phyloP scores from a whole-genome alignment of 1,139 yeast genomes.

The Saccharomyces hybrid region DNA sequence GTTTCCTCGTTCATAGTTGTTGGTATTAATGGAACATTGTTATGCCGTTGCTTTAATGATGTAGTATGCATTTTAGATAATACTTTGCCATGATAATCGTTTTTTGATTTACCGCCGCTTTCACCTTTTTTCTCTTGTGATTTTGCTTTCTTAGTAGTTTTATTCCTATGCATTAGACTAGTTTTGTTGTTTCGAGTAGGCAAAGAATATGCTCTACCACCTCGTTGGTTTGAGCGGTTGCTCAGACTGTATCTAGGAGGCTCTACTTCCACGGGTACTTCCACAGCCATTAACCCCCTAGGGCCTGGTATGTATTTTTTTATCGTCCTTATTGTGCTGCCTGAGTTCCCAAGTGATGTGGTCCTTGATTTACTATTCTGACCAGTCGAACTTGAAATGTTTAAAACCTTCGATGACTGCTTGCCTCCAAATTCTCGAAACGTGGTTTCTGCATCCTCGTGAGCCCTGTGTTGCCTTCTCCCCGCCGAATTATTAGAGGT shows the following conservation, averaged over 20 bases:
- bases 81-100: background rate
- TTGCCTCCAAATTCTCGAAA: background rate
- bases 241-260: background rate
- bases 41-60: background rate
- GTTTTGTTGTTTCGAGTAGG: background rate
- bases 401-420: background rate
- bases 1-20: constrained; percentile 13
- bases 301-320: constrained; percentile 42
- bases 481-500: constrained; percentile 1
- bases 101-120: background rate
- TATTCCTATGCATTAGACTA: background rate
- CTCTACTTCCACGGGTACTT: constrained; percentile 35
- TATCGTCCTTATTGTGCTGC: constrained; percentile 27
- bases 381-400: constrained; percentile 3
- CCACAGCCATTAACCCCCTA: constrained; percentile 38
- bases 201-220: background rate
- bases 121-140: background rate
- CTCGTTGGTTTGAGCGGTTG: background rate
- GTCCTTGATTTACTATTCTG: constrained; percentile 7
- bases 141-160: background rate
- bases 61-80: background rate
- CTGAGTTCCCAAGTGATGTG: background rate
- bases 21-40: constrained; percentile 8
- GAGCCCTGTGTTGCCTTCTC: background rate
- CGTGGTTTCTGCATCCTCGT: background rate